These are phyloP conservation scores for Asterella californica DNA, from an alignment of 225 moss, liverwort and hornwort species.

Conservation along the genomic window DNA sequence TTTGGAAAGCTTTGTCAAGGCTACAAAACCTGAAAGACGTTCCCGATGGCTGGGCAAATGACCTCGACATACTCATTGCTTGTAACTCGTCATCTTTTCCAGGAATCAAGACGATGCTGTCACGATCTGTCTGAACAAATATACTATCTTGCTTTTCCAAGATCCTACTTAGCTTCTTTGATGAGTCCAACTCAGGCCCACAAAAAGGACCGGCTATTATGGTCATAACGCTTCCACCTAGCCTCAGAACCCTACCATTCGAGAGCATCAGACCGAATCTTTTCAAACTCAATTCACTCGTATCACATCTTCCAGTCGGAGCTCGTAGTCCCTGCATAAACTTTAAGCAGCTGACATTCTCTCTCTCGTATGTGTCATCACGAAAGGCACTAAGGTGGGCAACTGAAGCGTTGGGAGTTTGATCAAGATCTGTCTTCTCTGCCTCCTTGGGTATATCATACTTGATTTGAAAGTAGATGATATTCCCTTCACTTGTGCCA, in stretches of 20 bases:
- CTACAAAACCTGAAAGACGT: constrained; percentile 26
- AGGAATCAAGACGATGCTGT: constrained; percentile 19
- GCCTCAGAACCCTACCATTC: constrained; percentile 11
- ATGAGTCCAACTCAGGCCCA: constrained; percentile 25
- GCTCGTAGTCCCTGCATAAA: constrained; percentile 14
- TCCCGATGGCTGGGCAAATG: constrained; percentile 13
- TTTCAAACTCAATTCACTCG: constrained; percentile 14
- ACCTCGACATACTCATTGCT: constrained; percentile 18
- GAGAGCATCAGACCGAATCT: constrained; percentile 22
- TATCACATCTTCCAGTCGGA: not conserved
- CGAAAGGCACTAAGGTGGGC: not conserved
- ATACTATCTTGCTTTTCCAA: constrained; percentile 17
- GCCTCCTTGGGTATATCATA: constrained; percentile 17
- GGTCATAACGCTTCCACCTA: constrained; percentile 29
- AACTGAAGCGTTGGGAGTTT: not conserved
- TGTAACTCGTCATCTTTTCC: constrained; percentile 29
- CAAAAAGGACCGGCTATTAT: constrained; percentile 32
- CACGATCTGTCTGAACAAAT: constrained; percentile 34
- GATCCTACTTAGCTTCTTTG: constrained; percentile 2
- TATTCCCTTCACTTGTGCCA: constrained; percentile 66
- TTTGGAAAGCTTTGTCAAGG: not conserved
- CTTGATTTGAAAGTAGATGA: constrained; percentile 49
- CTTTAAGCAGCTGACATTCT: constrained; percentile 10
- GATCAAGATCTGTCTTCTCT: not conserved
- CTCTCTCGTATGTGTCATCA: constrained; percentile 1